Conservation (phyloP, 2,329 filamentous ascomycete genomes). For the Teratosphaeria epicoccoides region DNA sequence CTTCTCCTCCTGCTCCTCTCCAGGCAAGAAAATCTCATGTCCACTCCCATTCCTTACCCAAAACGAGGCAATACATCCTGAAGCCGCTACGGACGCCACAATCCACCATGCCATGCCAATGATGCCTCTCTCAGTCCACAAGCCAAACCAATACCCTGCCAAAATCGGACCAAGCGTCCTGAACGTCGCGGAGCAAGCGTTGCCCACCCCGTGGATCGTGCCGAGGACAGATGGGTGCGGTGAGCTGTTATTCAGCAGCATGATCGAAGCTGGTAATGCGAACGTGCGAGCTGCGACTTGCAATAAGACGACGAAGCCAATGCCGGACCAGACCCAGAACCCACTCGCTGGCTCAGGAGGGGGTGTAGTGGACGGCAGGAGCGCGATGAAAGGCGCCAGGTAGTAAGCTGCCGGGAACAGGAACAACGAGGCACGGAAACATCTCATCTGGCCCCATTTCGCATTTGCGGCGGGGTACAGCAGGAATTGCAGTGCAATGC, state of each 20-base stretch:
- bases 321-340: slow-evolving; percentile 51
- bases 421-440: slow-evolving; percentile 57
- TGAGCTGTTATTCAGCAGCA: slow-evolving; percentile 49
- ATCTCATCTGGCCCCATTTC: slow-evolving; percentile 55
- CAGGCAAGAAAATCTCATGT: slow-evolving; percentile 47
- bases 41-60: slow-evolving; percentile 55
- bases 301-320: slow-evolving; percentile 52
- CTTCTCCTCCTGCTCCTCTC: slow-evolving; percentile 30
- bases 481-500: slow-evolving; percentile 61
- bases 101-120: slow-evolving; percentile 50
- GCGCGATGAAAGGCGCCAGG: slow-evolving; percentile 57
- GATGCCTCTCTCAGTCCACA: slow-evolving; percentile 43
- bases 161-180: slow-evolving; percentile 47
- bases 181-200: slow-evolving; percentile 44
- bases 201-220: slow-evolving; percentile 49
- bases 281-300: slow-evolving; percentile 68
- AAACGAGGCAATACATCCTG: slow-evolving; percentile 49
- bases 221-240: slow-evolving; percentile 46
- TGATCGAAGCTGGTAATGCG: slow-evolving; percentile 44
- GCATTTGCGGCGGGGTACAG: slow-evolving; percentile 59
- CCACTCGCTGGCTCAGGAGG: slow-evolving; percentile 44
- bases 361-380: slow-evolving; percentile 48
- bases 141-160: slow-evolving; percentile 43
- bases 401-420: slow-evolving; percentile 63
- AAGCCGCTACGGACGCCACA: slow-evolving; percentile 42